Percentiles rank a stretch among this genome's conserved stretches.
Conservation (phyloP, 2,329 filamentous ascomycete genomes). For the Neurospora sp. region DNA sequence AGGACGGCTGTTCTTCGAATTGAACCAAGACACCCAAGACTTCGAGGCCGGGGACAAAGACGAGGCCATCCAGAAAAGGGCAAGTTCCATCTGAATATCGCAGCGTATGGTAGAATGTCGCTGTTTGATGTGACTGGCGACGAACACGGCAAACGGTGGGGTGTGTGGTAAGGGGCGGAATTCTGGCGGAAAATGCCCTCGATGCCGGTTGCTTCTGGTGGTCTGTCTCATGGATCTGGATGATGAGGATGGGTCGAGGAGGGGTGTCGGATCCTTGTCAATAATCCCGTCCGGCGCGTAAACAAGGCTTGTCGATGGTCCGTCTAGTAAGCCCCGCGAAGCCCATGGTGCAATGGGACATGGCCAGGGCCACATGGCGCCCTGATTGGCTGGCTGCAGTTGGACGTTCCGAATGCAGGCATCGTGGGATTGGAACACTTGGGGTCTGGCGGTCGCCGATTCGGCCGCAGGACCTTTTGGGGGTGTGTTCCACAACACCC, state of each 20-base stretch:
- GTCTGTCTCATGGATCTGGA: conserved; percentile 6
- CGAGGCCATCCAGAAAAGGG: conserved; percentile 10
- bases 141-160: conserved; percentile 21
- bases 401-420: conserved; percentile 13
- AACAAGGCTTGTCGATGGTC: conserved; percentile 38
- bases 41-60: not conserved
- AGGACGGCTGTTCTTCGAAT: not conserved
- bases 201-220: not conserved
- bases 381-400: conserved; percentile 13
- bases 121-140: conserved; percentile 5
- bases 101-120: not conserved
- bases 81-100: conserved; percentile 11
- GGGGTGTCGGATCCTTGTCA: conserved; percentile 28
- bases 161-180: conserved; percentile 25
- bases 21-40: not conserved
- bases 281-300: conserved; percentile 38
- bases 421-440: conserved; percentile 8
- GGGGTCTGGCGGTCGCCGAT: conserved; percentile 22
- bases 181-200: conserved; percentile 1
- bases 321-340: conserved; percentile 29
- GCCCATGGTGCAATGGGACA: conserved; percentile 37
- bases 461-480: conserved; percentile 22
- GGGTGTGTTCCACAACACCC: conserved; percentile 23
- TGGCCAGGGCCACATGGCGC: conserved; percentile 23
- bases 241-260: conserved; percentile 13